phyloP scores from a whole-genome alignment of 768 basidiomycete species.

The Paxillus ammoniavirescens region DNA sequence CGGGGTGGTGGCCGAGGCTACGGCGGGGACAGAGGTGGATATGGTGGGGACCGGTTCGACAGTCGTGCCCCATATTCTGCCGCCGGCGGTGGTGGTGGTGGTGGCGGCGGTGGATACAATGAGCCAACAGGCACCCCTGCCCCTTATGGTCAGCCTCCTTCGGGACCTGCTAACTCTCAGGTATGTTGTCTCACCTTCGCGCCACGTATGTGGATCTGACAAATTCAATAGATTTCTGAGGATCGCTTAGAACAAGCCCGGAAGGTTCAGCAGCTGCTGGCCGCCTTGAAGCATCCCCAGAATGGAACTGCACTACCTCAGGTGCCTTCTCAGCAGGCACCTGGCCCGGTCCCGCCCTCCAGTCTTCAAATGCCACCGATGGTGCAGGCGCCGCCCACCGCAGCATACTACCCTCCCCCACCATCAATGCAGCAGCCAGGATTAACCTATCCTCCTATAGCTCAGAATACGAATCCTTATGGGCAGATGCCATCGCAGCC shows the following conservation, averaged over 20 bases:
- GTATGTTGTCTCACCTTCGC: slow-evolving; percentile 25
- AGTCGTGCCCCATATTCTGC: slow-evolving; percentile 37
- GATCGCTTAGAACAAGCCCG: slow-evolving; percentile 87
- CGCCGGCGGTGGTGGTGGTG: background rate
- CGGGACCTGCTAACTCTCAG: slow-evolving; percentile 17
- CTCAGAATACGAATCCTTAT: slow-evolving; percentile 25
- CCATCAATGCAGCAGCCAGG: slow-evolving; percentile 31
- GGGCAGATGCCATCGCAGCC: slow-evolving; percentile 28
- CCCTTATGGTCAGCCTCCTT: slow-evolving; percentile 27
- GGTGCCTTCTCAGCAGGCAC: slow-evolving; percentile 25
- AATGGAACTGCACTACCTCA: slow-evolving; percentile 24
- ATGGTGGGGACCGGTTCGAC: slow-evolving; percentile 44
- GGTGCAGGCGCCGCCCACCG: slow-evolving; percentile 24
- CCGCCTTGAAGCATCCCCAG: slow-evolving; percentile 74
- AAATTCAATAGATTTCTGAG: slow-evolving; percentile 46
- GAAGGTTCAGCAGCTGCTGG: slow-evolving; percentile 80
- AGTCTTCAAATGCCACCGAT: slow-evolving; percentile 35
- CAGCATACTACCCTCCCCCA: slow-evolving; percentile 45
- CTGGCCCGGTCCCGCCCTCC: slow-evolving; percentile 36
- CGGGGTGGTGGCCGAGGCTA: slow-evolving; percentile 38
- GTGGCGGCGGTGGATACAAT: slow-evolving; percentile 17
- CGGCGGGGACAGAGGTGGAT: slow-evolving; percentile 40
- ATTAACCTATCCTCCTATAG: slow-evolving; percentile 22
- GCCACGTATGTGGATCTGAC: background rate
- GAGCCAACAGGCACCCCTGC: slow-evolving; percentile 22